These are phyloP conservation scores for Talaromyces sp. DNA, from an alignment of 2,329 filamentous ascomycete genomes.

Conservation along the genomic window DNA sequence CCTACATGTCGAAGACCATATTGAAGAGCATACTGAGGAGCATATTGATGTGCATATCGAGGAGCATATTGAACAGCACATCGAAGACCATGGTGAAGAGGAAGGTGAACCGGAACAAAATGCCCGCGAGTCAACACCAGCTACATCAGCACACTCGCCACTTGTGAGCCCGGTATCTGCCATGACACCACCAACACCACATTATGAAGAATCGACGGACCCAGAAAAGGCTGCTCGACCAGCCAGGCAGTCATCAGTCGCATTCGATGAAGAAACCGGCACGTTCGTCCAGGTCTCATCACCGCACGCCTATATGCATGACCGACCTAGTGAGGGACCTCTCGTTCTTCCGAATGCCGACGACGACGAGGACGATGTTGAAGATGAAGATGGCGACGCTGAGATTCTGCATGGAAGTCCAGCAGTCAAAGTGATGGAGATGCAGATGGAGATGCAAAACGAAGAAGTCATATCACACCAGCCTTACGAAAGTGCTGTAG, in stretches of 20 bases:
- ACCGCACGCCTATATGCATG: conserved; percentile 25
- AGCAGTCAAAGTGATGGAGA: background rate
- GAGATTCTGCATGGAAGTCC: background rate
- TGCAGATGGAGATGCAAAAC: background rate
- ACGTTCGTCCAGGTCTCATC: conserved; percentile 43
- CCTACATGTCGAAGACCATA: conserved; percentile 13
- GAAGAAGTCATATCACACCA: background rate
- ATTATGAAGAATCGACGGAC: conserved; percentile 12
- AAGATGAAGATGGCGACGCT: conserved; percentile 1
- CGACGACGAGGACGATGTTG: background rate
- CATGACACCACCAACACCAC: conserved; percentile 17
- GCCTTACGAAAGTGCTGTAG: background rate
- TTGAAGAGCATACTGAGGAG: background rate
- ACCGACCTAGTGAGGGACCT: conserved; percentile 23
- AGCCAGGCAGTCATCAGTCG: conserved; percentile 36
- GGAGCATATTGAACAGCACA: background rate
- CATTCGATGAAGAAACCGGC: conserved; percentile 43
- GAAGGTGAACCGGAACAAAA: conserved; percentile 7
- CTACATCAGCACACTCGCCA: conserved; percentile 12
- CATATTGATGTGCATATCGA: background rate
- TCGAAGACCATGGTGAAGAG: background rate
- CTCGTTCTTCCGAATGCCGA: conserved; percentile 18
- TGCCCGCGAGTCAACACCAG: conserved; percentile 8
- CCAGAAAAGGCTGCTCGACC: conserved; percentile 19
- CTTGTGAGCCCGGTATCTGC: conserved; percentile 17